Conservation (phyloP, 805 yeast species). For the Yueomyces sinensis region DNA sequence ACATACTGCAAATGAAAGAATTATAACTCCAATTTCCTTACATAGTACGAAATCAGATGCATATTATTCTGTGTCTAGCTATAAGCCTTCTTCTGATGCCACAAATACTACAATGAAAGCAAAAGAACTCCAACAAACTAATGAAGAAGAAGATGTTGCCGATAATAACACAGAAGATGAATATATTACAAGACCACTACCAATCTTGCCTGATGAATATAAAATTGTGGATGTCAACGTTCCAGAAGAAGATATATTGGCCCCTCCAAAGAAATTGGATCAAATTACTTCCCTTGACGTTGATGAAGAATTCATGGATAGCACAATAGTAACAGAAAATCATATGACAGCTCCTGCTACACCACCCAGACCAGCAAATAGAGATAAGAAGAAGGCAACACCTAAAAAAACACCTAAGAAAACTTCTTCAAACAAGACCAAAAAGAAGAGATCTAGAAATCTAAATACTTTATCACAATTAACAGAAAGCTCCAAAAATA, state of each 20-base stretch:
- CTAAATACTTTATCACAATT: slow-evolving; percentile 25
- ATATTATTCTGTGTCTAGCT: slow-evolving; percentile 16
- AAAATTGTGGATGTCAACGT: not conserved
- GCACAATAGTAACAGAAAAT: not conserved
- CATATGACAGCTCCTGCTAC: not conserved
- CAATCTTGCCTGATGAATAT: slow-evolving; percentile 3
- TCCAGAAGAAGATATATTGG: not conserved
- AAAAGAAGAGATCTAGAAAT: slow-evolving; percentile 9
- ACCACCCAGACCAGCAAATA: not conserved
- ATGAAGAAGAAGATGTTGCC: not conserved
- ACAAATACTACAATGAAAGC: slow-evolving; percentile 1
- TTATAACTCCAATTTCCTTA: not conserved
- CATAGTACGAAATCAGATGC: slow-evolving; percentile 10
- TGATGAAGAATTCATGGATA: no score
- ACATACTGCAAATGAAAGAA: not conserved
- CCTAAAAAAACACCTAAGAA: not conserved
- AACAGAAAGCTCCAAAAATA: slow-evolving; percentile 27
- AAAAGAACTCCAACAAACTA: no score
- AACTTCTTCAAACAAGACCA: not conserved
- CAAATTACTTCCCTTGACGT: no score
- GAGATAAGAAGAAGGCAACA: not conserved
- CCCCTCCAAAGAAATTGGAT: not conserved
- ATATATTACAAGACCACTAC: slow-evolving; percentile 14
- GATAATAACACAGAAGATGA: slow-evolving; percentile 4
- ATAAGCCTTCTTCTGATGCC: slow-evolving; percentile 3